Percentiles rank a stretch among this genome's conserved stretches.
phyloP scores from a whole-genome alignment of 1,284 basidiomycete species.

The Blastosporella zonata region DNA sequence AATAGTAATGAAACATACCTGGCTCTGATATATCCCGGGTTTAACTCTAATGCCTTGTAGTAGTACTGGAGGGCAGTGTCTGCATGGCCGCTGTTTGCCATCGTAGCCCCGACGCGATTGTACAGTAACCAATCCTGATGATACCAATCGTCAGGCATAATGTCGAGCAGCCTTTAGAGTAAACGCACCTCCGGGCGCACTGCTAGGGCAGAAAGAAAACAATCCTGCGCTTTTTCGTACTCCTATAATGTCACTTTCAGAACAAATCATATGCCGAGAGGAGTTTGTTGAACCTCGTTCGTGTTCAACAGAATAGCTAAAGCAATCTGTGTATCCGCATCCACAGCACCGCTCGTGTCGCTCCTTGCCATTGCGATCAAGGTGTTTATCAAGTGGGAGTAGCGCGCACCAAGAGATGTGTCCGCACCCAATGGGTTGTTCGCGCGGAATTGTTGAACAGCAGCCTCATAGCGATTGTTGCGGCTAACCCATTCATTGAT shows the following conservation, averaged over 20 bases:
- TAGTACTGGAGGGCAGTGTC: constrained; percentile 89
- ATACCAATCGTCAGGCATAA: background rate
- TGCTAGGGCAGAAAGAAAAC: constrained; percentile 86
- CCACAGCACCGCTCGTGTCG: constrained; percentile 57
- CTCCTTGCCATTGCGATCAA: constrained; percentile 68
- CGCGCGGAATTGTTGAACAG: constrained; percentile 42
- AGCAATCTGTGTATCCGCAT: constrained; percentile 95
- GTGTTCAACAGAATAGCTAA: constrained; percentile 92
- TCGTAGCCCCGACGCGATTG: constrained; percentile 94
- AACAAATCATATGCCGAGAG: constrained; percentile 3
- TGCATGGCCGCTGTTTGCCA: constrained; percentile 88
- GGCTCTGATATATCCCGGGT: constrained; percentile 92
- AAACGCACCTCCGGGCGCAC: constrained; percentile 79
- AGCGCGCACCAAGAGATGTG: constrained; percentile 39
- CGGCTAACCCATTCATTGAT: constrained; percentile 79
- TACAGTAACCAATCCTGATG: constrained; percentile 90
- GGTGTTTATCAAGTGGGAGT: constrained; percentile 52
- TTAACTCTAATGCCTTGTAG: constrained; percentile 83
- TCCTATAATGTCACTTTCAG: constrained; percentile 49
- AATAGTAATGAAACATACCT: constrained; percentile 43
- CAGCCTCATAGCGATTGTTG: constrained; percentile 52
- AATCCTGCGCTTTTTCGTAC: constrained; percentile 90
- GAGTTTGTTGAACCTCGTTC: constrained; percentile 59
- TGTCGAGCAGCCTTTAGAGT: background rate
- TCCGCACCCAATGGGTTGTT: constrained; percentile 31